These are phyloP conservation scores for Podila clonocystis DNA, from an alignment of 192 early-diverging fungal species.

Conservation along the genomic window DNA sequence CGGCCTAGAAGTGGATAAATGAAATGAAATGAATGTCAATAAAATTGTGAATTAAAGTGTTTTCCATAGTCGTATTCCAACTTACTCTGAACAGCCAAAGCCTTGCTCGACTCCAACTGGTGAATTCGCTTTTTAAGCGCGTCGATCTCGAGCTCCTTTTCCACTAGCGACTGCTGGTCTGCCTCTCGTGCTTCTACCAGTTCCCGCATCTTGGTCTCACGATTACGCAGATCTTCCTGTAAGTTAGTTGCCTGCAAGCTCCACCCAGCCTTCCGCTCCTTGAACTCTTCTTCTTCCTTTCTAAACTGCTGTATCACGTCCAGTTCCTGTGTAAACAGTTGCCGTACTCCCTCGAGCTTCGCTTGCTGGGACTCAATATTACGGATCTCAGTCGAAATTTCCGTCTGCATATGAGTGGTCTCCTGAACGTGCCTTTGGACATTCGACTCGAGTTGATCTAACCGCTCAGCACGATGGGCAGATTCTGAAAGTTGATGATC, in stretches of 20 bases:
- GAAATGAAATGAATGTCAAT: not conserved
- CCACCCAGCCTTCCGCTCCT: slow-evolving; percentile 41
- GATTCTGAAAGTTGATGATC: slow-evolving; percentile 19
- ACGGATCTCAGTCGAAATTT: slow-evolving; percentile 14
- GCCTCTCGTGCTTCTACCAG: not conserved
- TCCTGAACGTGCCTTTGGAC: slow-evolving; percentile 10
- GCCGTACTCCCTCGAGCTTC: slow-evolving; percentile 12
- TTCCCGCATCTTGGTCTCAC: slow-evolving; percentile 9
- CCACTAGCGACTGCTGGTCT: slow-evolving; percentile 12
- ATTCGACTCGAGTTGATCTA: slow-evolving; percentile 22
- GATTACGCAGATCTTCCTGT: not conserved
- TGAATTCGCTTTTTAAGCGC: slow-evolving; percentile 10
- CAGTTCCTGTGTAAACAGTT: slow-evolving; percentile 19
- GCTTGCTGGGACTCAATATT: slow-evolving; percentile 17
- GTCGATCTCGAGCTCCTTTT: slow-evolving; percentile 12
- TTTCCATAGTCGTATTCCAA: not conserved
- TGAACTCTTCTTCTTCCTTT: slow-evolving; percentile 23
- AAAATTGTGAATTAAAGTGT: not conserved
- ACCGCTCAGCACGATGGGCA: not conserved
- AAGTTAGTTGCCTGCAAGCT: slow-evolving; percentile 13
- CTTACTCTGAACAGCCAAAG: slow-evolving; percentile 28
- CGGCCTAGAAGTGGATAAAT: slow-evolving; percentile 1
- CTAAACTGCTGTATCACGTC: slow-evolving; percentile 16
- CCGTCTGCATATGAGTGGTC: not conserved
- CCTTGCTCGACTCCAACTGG: slow-evolving; percentile 19